Evolutionary conservation across 495 filamentous ascomycete species (phyloP).

Genomic region (Cenococcum geophilum): DNA sequence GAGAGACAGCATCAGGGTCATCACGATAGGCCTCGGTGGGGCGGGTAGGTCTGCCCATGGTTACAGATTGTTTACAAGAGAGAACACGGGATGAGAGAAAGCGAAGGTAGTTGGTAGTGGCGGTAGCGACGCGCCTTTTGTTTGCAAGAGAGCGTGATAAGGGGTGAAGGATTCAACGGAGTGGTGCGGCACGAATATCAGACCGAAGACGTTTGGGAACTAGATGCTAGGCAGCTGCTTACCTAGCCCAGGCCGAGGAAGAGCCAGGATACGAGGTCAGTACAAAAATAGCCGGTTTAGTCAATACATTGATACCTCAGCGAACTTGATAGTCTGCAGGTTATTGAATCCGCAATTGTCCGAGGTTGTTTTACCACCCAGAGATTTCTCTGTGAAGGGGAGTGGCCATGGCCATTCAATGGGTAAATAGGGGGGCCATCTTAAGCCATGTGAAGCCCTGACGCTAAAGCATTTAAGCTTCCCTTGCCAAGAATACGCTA

Average conservation of each 20-base stretch:
- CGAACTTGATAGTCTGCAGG: too few relatives aligned
- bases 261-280: background rate
- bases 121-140: slow-evolving; percentile 2
- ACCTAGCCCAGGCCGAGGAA: slow-evolving; percentile 2
- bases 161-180: slow-evolving; percentile 5
- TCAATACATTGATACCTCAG: background rate
- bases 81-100: background rate
- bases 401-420: background rate
- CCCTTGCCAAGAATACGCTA: background rate
- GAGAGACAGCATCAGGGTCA: slow-evolving; percentile 31
- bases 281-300: background rate
- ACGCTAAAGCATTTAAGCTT: slow-evolving; percentile 28
- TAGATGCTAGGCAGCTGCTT: slow-evolving; percentile 22
- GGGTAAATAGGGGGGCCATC: background rate
- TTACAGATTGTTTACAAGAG: background rate
- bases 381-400: background rate
- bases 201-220: slow-evolving; percentile 14
- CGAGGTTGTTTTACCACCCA: background rate
- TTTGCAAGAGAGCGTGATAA: background rate
- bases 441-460: slow-evolving; percentile 9
- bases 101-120: background rate
- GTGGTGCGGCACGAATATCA: slow-evolving; percentile 2
- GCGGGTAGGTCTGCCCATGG: slow-evolving; percentile 18
- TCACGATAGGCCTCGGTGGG: slow-evolving; percentile 23
- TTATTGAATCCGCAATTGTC: too few relatives aligned